These are phyloP conservation scores for Alternaria rosae DNA, from an alignment of 2,329 filamentous ascomycete species.

Conservation along the genomic window DNA sequence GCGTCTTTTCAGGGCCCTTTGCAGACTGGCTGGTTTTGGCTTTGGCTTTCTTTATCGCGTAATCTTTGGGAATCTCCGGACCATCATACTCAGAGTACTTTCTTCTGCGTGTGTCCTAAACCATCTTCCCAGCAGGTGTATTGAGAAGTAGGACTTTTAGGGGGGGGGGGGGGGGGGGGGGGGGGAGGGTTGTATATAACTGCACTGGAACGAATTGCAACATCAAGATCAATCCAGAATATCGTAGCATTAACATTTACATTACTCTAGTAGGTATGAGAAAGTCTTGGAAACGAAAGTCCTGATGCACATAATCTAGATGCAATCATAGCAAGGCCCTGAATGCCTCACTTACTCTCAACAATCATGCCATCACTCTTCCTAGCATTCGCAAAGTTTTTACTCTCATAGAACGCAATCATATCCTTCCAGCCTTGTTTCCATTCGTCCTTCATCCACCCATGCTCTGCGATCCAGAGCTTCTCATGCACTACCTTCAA, in stretches of 20 bases:
- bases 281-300: background rate
- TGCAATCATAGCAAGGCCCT: background rate
- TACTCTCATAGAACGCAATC: conserved; percentile 33
- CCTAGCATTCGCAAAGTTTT: conserved; percentile 26
- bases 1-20: background rate
- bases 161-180: no score
- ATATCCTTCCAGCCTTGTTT: conserved; percentile 34
- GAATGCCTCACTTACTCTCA: background rate
- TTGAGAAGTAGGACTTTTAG: background rate
- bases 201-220: background rate
- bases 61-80: background rate
- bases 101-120: background rate
- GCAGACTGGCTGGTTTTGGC: background rate
- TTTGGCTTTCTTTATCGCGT: background rate
- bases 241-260: background rate
- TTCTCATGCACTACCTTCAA: conserved; percentile 49
- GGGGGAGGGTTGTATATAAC: background rate
- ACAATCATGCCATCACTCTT: conserved; percentile 13
- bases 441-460: conserved; percentile 39
- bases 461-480: conserved; percentile 33
- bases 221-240: background rate
- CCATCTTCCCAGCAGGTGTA: background rate
- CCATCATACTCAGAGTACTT: background rate
- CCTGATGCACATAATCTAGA: background rate
- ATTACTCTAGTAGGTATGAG: background rate